Conservation (phyloP, 805 yeast species). For the Suhomyces sp. region DNA sequence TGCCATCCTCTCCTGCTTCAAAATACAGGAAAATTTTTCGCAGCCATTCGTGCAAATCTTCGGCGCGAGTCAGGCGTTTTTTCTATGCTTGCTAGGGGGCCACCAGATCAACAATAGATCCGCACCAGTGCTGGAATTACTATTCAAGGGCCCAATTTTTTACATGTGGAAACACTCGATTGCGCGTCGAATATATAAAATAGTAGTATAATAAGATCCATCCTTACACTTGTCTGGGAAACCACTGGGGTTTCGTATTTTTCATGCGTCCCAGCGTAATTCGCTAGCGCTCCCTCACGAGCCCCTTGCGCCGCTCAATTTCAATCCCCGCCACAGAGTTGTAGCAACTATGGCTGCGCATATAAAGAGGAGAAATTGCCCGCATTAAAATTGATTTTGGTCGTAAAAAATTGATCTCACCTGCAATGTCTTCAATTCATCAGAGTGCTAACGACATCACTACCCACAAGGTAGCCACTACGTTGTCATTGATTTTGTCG, state of each 20-base stretch:
- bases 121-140: background rate
- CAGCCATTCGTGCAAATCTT: background rate
- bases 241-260: background rate
- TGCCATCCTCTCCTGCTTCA: background rate
- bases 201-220: background rate
- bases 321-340: background rate
- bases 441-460: conserved; percentile 5
- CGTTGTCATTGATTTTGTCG: conserved; percentile 55
- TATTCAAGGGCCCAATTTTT: background rate
- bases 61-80: background rate
- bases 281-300: background rate
- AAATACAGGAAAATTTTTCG: background rate
- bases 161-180: background rate
- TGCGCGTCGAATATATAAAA: too few relatives aligned
- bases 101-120: background rate
- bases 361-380: background rate
- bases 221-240: background rate
- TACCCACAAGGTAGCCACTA: conserved; percentile 44
- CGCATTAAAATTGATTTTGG: conserved; percentile 1
- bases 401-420: background rate
- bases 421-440: conserved; percentile 1
- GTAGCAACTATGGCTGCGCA: background rate
- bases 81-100: background rate
- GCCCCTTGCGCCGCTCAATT: background rate
- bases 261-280: background rate